phyloP scores from a whole-genome alignment of 768 basidiomycete species.

The Boletus pseudo-olivaceus region DNA sequence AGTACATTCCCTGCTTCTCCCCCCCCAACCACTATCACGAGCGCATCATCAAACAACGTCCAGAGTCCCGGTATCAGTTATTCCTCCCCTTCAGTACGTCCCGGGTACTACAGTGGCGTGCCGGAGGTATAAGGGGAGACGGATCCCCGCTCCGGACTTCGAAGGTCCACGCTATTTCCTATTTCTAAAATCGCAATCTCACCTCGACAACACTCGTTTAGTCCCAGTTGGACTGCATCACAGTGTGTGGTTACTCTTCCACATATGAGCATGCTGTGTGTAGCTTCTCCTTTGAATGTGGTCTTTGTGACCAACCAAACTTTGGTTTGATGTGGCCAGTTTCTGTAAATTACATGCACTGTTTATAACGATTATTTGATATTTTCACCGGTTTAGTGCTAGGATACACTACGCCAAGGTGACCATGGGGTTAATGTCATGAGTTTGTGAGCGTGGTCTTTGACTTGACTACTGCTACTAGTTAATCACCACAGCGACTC shows the following conservation, averaged over 20 bases:
- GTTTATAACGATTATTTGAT: not conserved
- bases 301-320: not conserved
- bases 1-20: conserved; percentile 35
- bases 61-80: conserved; percentile 10
- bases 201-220: not conserved
- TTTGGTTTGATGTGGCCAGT: not conserved
- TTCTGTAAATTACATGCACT: not conserved
- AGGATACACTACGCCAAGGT: not conserved
- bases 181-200: not conserved
- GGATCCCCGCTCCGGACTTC: not conserved
- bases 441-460: too few species aligned
- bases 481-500: not conserved
- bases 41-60: conserved; percentile 3
- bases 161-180: not conserved
- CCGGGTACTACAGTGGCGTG: conserved; percentile 22
- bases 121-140: conserved; percentile 22
- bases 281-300: not conserved
- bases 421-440: too few species aligned
- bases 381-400: not conserved
- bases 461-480: too few species aligned
- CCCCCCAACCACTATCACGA: conserved; percentile 11
- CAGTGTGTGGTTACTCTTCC: not conserved
- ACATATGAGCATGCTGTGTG: not conserved
- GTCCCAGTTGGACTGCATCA: not conserved
- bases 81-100: conserved; percentile 5